Conservation (phyloP, 2,329 filamentous ascomycete genomes). For the Phaeosphaeriaceae sp. region DNA sequence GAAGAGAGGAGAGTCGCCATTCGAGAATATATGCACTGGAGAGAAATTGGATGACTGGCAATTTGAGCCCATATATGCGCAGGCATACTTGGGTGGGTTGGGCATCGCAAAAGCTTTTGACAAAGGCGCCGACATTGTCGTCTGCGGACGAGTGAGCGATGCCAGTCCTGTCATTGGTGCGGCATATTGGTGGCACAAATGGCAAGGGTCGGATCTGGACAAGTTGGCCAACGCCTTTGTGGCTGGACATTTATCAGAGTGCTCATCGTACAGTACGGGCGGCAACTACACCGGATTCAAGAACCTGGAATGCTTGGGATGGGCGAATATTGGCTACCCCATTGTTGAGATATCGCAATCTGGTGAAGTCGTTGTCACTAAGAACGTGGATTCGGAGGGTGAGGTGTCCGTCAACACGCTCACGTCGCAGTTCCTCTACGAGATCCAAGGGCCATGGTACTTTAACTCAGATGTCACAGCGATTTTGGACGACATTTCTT, state of each 20-base stretch:
- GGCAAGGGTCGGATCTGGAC: constrained; percentile 48
- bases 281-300: constrained; percentile 56
- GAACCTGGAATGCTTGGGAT: constrained; percentile 36
- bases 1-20: constrained; percentile 44
- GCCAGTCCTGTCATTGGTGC: constrained; percentile 54
- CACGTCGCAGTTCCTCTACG: constrained; percentile 60
- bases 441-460: constrained; percentile 56
- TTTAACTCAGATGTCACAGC: constrained; percentile 66
- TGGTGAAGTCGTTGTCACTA: constrained; percentile 36
- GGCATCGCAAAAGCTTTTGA: constrained; percentile 52
- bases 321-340: constrained; percentile 42
- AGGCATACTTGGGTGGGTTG: constrained; percentile 53
- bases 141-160: constrained; percentile 55
- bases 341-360: constrained; percentile 39
- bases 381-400: constrained; percentile 43
- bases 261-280: constrained; percentile 52
- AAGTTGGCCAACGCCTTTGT: constrained; percentile 54
- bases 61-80: constrained; percentile 45
- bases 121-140: constrained; percentile 53
- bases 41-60: constrained; percentile 45
- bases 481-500: constrained; percentile 57
- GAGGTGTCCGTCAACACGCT: constrained; percentile 58
- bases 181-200: constrained; percentile 55
- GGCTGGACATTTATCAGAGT: constrained; percentile 55
- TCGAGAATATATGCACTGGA: constrained; percentile 50